A percentile compares a stretch with the other conserved stretches of the same genome.
Conservation (phyloP, 306 rosid genomes). For the Prunus campanulata region DNA sequence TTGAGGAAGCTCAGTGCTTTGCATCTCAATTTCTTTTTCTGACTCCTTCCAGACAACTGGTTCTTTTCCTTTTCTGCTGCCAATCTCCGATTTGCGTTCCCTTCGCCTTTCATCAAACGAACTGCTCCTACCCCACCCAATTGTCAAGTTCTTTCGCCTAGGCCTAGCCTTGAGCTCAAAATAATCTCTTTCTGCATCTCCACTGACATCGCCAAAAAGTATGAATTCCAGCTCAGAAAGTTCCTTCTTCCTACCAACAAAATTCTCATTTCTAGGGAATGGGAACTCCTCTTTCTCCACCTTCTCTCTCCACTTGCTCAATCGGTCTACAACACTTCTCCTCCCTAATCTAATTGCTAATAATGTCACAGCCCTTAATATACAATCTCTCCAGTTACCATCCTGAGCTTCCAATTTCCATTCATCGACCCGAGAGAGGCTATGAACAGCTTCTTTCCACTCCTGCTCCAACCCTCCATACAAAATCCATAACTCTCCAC, state of each 20-base stretch:
- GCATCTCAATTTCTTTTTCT: conserved; percentile 83
- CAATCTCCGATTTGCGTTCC: conserved; percentile 34
- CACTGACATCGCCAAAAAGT: conserved; percentile 69
- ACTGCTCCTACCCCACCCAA: conserved; percentile 66
- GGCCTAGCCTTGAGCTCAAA: conserved; percentile 82
- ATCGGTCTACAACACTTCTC: conserved; percentile 71
- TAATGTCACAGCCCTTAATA: conserved; percentile 56
- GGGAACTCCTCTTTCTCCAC: conserved; percentile 86
- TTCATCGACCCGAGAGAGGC: conserved; percentile 74
- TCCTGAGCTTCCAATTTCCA: conserved; percentile 85
- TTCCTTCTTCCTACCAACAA: conserved; percentile 80
- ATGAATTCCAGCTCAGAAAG: conserved; percentile 75
- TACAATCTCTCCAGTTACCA: conserved; percentile 91
- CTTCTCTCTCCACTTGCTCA: conserved; percentile 74
- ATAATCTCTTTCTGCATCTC: conserved; percentile 74
- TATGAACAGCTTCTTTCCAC: conserved; percentile 77
- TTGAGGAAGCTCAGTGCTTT: conserved; percentile 51
- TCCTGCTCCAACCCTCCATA: conserved; percentile 85
- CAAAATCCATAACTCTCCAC: conserved; percentile 74
- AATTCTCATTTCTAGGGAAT: conserved; percentile 59
- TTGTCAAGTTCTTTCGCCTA: conserved; percentile 52
- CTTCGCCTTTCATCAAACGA: conserved; percentile 56
- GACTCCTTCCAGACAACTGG: conserved; percentile 85
- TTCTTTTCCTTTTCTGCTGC: conserved; percentile 66
- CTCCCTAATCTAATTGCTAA: conserved; percentile 71